These are phyloP conservation scores for Craspedostauros australis DNA, from an alignment of 108 stramenopile species.

Conservation along the genomic window DNA sequence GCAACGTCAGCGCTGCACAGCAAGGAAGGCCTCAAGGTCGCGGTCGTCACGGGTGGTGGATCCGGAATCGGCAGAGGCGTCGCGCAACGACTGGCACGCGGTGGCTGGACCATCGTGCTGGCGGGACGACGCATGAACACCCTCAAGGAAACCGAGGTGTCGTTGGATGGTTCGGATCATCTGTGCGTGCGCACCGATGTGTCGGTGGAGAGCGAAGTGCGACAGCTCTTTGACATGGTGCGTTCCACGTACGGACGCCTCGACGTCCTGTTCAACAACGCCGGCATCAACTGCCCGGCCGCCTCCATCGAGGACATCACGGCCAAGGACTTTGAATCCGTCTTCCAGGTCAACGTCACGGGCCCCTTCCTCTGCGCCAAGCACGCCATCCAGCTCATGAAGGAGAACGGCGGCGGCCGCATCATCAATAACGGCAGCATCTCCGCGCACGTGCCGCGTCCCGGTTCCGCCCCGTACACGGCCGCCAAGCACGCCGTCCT, in stretches of 20 bases:
- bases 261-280: constrained; percentile 77
- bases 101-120: constrained; percentile 47
- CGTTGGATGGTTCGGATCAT: constrained; percentile 11
- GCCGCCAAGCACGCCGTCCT: constrained; percentile 68
- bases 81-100: constrained; percentile 37
- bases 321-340: constrained; percentile 35
- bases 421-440: constrained; percentile 81
- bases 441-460: constrained; percentile 57
- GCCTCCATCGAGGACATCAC: constrained; percentile 37
- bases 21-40: too few relatives aligned
- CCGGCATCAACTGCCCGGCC: constrained; percentile 54
- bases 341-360: constrained; percentile 60
- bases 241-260: constrained; percentile 22
- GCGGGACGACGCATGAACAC: constrained; percentile 43
- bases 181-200: constrained; percentile 44
- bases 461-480: constrained; percentile 65
- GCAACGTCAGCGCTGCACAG: too few relatives aligned
- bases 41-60: constrained; percentile 68
- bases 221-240: constrained; percentile 28
- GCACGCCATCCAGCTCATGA: constrained; percentile 62
- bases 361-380: constrained; percentile 69
- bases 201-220: constrained; percentile 42
- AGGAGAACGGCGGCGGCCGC: constrained; percentile 43
- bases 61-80: constrained; percentile 71
- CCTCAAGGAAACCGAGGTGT: constrained; percentile 37